Percentiles rank a stretch among this genome's conserved stretches.
phyloP scores from a whole-genome alignment of 1,284 basidiomycete genomes.

The Ganoderma leucocontextum region DNA sequence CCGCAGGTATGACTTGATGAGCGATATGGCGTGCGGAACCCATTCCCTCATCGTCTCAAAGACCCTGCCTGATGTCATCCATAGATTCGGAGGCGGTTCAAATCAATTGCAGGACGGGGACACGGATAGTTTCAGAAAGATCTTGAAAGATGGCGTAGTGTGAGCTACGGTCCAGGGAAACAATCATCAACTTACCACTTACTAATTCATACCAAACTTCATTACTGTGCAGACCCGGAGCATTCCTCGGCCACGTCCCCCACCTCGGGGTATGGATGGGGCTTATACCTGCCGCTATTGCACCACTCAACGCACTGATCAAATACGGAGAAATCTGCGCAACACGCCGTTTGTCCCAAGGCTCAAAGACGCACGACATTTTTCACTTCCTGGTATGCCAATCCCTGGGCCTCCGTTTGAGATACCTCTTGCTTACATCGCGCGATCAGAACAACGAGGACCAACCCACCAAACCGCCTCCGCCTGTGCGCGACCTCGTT shows the following conservation, averaged over 20 bases:
- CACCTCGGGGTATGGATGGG: constrained; percentile 17
- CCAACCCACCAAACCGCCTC: constrained; percentile 20
- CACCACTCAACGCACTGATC: constrained; percentile 18
- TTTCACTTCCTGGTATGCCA: constrained; percentile 33
- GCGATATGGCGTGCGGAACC: constrained; percentile 60
- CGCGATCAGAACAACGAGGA: constrained; percentile 33
- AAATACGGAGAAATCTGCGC: constrained; percentile 11
- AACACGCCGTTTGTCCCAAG: constrained; percentile 11
- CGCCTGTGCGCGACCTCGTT: constrained; percentile 26
- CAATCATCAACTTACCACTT: background rate
- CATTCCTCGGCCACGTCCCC: constrained; percentile 28
- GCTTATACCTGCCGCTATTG: constrained; percentile 18
- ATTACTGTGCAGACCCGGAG: constrained; percentile 10
- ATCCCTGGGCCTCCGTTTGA: background rate
- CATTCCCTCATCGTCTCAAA: constrained; percentile 14
- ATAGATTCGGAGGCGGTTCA: constrained; percentile 40
- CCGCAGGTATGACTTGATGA: constrained; percentile 65
- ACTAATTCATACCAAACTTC: background rate
- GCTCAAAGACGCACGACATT: constrained; percentile 27
- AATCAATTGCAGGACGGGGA: constrained; percentile 40
- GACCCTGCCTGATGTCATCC: background rate
- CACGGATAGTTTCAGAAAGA: constrained; percentile 27
- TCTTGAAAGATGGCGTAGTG: constrained; percentile 28
- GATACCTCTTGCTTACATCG: background rate
- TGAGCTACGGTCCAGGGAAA: constrained; percentile 18